These are phyloP conservation scores for Dacryopinax primogenitus DNA, from an alignment of 768 basidiomycete genomes.

Conservation along the genomic window DNA sequence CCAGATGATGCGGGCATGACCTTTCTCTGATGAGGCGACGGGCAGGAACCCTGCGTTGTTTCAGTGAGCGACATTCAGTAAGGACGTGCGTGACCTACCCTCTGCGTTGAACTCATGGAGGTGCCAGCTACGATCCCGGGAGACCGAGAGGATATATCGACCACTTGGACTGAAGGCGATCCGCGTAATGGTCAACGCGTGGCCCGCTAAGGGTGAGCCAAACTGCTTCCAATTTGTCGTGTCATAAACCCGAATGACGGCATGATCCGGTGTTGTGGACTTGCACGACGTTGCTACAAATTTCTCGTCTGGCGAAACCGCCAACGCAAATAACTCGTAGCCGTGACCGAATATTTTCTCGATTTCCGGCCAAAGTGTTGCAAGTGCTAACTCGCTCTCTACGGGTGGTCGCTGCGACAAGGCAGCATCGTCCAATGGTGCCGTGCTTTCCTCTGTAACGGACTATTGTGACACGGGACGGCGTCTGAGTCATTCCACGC, in stretches of 20 bases:
- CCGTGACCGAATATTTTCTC: conserved; percentile 98
- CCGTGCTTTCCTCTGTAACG: conserved; percentile 9
- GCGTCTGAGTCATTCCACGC: not conserved
- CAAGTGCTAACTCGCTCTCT: conserved; percentile 76
- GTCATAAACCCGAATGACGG: conserved; percentile 72
- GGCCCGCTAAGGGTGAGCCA: conserved; percentile 65
- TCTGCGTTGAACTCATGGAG: conserved; percentile 45
- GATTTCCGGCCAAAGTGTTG: conserved; percentile 89
- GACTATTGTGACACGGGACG: not conserved
- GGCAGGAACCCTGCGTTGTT: conserved; percentile 42
- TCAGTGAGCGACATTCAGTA: not conserved
- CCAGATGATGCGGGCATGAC: conserved; percentile 90
- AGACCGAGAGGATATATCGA: conserved; percentile 63
- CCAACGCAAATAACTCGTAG: conserved; percentile 83
- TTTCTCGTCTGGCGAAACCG: conserved; percentile 53
- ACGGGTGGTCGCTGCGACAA: conserved; percentile 37
- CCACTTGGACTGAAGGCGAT: conserved; percentile 86
- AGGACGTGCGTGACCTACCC: conserved; percentile 27
- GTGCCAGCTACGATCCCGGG: conserved; percentile 85
- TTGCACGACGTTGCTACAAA: conserved; percentile 85
- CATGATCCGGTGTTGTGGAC: conserved; percentile 76
- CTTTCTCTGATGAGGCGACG: conserved; percentile 58
- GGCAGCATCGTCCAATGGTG: conserved; percentile 9
- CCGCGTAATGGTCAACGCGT: conserved; percentile 77
- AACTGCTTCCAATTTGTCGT: conserved; percentile 55